These are phyloP conservation scores for Bjerkandera adusta DNA, from an alignment of 1,284 basidiomycete genomes.

Conservation along the genomic window DNA sequence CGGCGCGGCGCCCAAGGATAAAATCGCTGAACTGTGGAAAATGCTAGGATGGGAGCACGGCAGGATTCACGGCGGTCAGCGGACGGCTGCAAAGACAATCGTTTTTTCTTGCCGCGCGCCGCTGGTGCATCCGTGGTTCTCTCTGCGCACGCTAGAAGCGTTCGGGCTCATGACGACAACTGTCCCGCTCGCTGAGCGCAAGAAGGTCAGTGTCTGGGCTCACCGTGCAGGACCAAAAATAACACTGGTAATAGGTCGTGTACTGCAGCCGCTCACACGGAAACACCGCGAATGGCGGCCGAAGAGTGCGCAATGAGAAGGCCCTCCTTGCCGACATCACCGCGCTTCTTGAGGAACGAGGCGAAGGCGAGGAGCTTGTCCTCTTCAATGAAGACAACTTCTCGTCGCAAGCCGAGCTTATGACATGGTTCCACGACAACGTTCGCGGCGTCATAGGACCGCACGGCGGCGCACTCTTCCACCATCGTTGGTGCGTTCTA, in stretches of 20 bases:
- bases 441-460: conserved; percentile 12
- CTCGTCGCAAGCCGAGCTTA: conserved; percentile 8
- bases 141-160: conserved; percentile 8
- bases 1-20: neutral
- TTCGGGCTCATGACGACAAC: conserved; percentile 8
- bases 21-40: conserved; percentile 9
- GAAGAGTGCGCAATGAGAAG: conserved; percentile 10
- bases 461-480: conserved; percentile 13
- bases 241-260: conserved; percentile 2
- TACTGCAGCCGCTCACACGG: conserved; percentile 14
- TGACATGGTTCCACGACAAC: conserved; percentile 14
- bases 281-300: conserved; percentile 6
- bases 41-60: conserved; percentile 5
- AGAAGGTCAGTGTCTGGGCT: too few relatives aligned
- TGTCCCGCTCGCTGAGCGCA: neutral
- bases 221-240: neutral
- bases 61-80: conserved; percentile 1
- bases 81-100: conserved; percentile 5
- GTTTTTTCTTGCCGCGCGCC: conserved; percentile 12
- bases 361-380: conserved; percentile 14
- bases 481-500: conserved; percentile 15
- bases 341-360: conserved; percentile 8
- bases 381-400: conserved; percentile 10
- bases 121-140: conserved; percentile 12
- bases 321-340: conserved; percentile 4